These are phyloP conservation scores for Metarhizium album DNA, from an alignment of 2,329 filamentous ascomycete genomes.

Conservation along the genomic window DNA sequence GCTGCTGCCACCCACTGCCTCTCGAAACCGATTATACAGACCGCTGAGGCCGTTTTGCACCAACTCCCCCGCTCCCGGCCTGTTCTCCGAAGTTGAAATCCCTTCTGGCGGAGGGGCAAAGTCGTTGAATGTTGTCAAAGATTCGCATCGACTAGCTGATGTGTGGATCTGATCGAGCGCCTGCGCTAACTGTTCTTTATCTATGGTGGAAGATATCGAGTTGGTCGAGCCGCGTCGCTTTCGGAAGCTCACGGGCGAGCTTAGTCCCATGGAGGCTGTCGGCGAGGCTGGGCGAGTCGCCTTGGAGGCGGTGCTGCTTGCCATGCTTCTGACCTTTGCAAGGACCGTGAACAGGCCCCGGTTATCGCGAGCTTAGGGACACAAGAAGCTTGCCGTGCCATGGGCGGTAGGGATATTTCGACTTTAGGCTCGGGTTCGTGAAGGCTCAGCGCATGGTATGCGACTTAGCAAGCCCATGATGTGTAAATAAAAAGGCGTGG, in stretches of 20 bases:
- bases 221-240: conserved; percentile 28
- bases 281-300: conserved; percentile 17
- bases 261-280: conserved; percentile 12
- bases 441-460: conserved; percentile 1
- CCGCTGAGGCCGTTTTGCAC: conserved; percentile 82
- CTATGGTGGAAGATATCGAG: conserved; percentile 33
- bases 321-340: conserved; percentile 13
- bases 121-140: conserved; percentile 88
- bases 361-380: not conserved
- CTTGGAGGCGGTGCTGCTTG: conserved; percentile 20
- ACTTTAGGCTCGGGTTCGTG: conserved; percentile 5
- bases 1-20: conserved; percentile 64
- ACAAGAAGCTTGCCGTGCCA: conserved; percentile 1
- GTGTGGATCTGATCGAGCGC: conserved; percentile 81
- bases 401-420: conserved; percentile 1
- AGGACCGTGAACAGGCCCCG: conserved; percentile 5
- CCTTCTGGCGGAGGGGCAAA: conserved; percentile 62
- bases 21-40: conserved; percentile 74
- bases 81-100: conserved; percentile 50
- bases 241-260: conserved; percentile 21
- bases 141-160: conserved; percentile 73
- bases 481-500: not conserved
- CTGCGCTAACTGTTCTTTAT: conserved; percentile 65
- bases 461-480: conserved; percentile 7
- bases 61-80: conserved; percentile 59